phyloP scores from a whole-genome alignment of 192 early-diverging fungal species.

The Ambispora gerdemannii region DNA sequence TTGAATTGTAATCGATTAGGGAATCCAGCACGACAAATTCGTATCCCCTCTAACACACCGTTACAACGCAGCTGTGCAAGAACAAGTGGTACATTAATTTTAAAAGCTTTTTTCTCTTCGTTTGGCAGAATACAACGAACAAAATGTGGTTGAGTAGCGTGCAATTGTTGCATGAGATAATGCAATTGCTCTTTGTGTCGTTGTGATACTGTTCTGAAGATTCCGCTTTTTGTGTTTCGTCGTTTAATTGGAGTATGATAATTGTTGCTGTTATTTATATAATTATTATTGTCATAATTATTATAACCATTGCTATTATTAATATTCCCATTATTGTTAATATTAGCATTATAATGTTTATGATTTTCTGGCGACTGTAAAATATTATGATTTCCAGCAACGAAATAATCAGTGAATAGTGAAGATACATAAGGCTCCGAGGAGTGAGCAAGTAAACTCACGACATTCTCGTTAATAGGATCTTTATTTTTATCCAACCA shows the following conservation, averaged over 20 bases:
- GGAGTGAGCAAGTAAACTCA: slow-evolving; percentile 79
- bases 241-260: too few relatives aligned
- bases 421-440: slow-evolving; percentile 72
- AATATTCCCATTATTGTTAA: too few relatives aligned
- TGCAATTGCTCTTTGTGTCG: slow-evolving; percentile 92
- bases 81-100: slow-evolving; percentile 79
- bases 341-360: too few relatives aligned
- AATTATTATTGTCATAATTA: too few relatives aligned
- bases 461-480: slow-evolving; percentile 93
- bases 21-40: slow-evolving; percentile 93
- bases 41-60: slow-evolving; percentile 96
- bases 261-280: too few relatives aligned
- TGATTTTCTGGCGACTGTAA: too few relatives aligned
- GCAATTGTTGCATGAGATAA: slow-evolving; percentile 84
- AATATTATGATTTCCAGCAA: slow-evolving; percentile 49
- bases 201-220: slow-evolving; percentile 91
- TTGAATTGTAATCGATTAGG: slow-evolving; percentile 90
- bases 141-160: slow-evolving; percentile 94
- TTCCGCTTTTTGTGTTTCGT: slow-evolving; percentile 86
- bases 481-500: slow-evolving; percentile 99
- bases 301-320: too few relatives aligned
- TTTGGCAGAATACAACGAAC: slow-evolving; percentile 98
- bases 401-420: slow-evolving; percentile 80
- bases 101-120: slow-evolving; percentile 81
- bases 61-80: slow-evolving; percentile 94